These are phyloP conservation scores for Annulohypoxylon moriforme DNA, from an alignment of 495 filamentous ascomycete genomes.

Conservation along the genomic window DNA sequence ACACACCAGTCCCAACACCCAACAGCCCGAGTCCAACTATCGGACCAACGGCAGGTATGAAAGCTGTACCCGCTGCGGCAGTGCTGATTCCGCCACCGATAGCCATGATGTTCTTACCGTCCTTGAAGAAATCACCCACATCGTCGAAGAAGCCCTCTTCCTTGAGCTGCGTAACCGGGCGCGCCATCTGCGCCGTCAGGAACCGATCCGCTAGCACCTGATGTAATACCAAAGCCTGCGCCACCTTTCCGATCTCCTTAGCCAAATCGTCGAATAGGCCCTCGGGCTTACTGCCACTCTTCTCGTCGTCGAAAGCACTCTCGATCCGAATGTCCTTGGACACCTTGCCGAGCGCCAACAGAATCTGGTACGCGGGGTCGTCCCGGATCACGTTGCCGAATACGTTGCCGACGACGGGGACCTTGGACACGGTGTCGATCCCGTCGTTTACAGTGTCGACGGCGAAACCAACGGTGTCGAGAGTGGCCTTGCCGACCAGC, in stretches of 20 bases:
- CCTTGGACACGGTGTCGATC: background rate
- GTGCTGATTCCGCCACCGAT: background rate
- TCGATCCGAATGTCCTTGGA: background rate
- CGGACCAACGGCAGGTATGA: conserved; percentile 1
- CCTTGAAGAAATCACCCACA: conserved; percentile 24
- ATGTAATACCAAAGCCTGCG: conserved; percentile 26
- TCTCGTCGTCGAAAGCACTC: conserved; percentile 19
- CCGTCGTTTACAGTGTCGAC: background rate
- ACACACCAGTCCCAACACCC: background rate
- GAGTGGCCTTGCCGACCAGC: background rate
- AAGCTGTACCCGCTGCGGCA: background rate
- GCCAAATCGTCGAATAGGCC: conserved; percentile 16
- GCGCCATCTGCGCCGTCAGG: conserved; percentile 20
- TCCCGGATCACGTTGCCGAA: background rate
- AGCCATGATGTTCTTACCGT: conserved; percentile 6
- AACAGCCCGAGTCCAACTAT: conserved; percentile 11
- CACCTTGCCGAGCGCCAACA: background rate
- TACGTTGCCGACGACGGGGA: background rate
- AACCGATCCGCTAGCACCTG: conserved; percentile 19
- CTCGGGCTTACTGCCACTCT: background rate
- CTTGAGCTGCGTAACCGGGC: conserved; percentile 9
- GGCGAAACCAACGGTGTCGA: background rate
- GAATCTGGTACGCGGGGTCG: background rate
- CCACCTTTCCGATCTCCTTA: conserved; percentile 30
- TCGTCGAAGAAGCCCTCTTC: conserved; percentile 48